Evolutionary conservation across 106 monocot species (phyloP).

Genomic region (Hemerocallis citrina): DNA sequence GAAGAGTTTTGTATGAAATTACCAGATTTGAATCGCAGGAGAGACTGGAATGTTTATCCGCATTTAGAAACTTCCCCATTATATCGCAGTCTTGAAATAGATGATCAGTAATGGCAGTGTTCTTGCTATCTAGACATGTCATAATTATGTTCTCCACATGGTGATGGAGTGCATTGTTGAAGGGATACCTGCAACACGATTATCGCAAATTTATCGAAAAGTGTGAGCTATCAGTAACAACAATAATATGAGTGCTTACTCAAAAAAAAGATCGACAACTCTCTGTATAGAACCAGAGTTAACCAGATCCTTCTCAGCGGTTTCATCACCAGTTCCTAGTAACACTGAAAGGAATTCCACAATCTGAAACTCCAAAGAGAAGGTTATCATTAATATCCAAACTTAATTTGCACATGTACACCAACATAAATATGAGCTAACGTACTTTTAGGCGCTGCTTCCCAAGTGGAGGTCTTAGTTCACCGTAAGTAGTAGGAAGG

Average conservation of each 20-base stretch:
- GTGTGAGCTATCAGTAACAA: neutral
- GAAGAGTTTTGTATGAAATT: neutral
- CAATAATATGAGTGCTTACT: slow-evolving; percentile 24
- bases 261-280: slow-evolving; percentile 42
- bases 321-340: slow-evolving; percentile 34
- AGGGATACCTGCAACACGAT: slow-evolving; percentile 36
- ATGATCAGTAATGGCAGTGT: slow-evolving; percentile 27
- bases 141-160: slow-evolving; percentile 39
- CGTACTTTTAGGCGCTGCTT: slow-evolving; percentile 45
- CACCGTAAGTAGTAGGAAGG: slow-evolving; percentile 45
- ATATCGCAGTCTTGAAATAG: slow-evolving; percentile 35
- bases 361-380: slow-evolving; percentile 24
- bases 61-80: slow-evolving; percentile 29
- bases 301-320: slow-evolving; percentile 26
- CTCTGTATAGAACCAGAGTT: slow-evolving; percentile 29
- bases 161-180: slow-evolving; percentile 47
- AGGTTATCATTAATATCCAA: too few relatives aligned
- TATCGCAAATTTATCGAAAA: neutral
- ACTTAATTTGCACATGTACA: neutral
- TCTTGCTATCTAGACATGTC: slow-evolving; percentile 32
- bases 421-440: neutral
- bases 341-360: slow-evolving; percentile 44
- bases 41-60: slow-evolving; percentile 28
- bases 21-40: slow-evolving; percentile 26
- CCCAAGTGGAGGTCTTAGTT: slow-evolving; percentile 43